phyloP scores from a whole-genome alignment of 345 rosid species.

The Toxicodendron radicans region DNA sequence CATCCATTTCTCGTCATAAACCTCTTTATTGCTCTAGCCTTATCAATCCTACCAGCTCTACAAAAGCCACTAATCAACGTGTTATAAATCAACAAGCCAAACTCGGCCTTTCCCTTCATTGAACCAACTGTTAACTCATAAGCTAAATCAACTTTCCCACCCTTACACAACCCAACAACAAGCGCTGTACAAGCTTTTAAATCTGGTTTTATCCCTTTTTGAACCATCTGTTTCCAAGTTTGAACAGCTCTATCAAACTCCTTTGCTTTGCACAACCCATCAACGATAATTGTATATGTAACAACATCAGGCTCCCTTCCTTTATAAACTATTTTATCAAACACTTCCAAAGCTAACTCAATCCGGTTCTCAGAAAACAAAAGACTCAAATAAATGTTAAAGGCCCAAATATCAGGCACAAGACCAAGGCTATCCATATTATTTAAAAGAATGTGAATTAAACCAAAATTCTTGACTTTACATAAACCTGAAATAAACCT shows the following conservation, averaged over 20 bases:
- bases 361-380: constrained; percentile 54
- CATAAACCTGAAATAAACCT: constrained; percentile 91
- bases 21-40: constrained; percentile 66
- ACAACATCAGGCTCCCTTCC: constrained; percentile 91
- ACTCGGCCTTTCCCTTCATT: constrained; percentile 57
- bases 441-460: constrained; percentile 51
- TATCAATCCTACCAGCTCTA: constrained; percentile 67
- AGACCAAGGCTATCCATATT: constrained; percentile 72
- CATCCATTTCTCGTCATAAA: constrained; percentile 76
- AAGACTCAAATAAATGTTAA: constrained; percentile 70
- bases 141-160: constrained; percentile 82
- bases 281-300: constrained; percentile 69
- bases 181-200: constrained; percentile 57
- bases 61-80: constrained; percentile 81
- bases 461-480: constrained; percentile 48
- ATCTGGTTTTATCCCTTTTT: constrained; percentile 63
- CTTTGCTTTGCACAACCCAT: constrained; percentile 61
- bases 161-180: constrained; percentile 66
- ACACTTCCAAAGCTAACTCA: constrained; percentile 60
- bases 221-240: constrained; percentile 70
- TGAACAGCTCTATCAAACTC: constrained; percentile 52
- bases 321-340: constrained; percentile 47
- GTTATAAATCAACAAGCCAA: constrained; percentile 64
- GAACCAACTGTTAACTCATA: constrained; percentile 74
- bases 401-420: constrained; percentile 82